Percentiles rank a stretch among this genome's conserved stretches.
These are phyloP conservation scores for Candida labiduridarum DNA, from an alignment of 1,139 yeast genomes.

Conservation along the genomic window DNA sequence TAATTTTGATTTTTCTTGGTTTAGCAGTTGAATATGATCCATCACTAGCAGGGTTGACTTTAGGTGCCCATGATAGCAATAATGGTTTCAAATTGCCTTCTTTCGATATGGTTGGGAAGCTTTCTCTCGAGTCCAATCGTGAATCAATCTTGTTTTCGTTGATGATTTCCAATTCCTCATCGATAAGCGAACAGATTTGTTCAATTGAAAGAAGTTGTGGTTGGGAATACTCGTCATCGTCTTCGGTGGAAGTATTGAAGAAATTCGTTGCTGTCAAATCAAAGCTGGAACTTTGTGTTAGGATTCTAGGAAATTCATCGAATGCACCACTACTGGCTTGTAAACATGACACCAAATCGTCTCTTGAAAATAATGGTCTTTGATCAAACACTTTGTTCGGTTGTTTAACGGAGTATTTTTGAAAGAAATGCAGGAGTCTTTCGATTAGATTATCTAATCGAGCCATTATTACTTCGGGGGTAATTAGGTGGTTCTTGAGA, in stretches of 20 bases:
- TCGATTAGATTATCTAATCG: background rate
- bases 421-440: conserved; percentile 3
- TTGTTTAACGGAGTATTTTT: background rate
- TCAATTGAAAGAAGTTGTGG: conserved; percentile 9
- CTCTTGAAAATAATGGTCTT: conserved; percentile 5
- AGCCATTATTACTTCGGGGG: background rate
- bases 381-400: background rate
- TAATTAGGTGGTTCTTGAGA: background rate
- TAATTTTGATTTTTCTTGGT: conserved; percentile 7
- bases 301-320: background rate
- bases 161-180: conserved; percentile 13
- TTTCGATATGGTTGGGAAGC: conserved; percentile 11
- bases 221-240: background rate
- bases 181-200: conserved; percentile 15
- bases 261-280: conserved; percentile 2
- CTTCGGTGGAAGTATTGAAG: background rate
- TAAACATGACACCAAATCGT: conserved; percentile 9
- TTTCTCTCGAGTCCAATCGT: conserved; percentile 7
- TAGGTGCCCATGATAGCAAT: background rate
- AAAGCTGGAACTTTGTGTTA: conserved; percentile 5
- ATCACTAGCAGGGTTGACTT: background rate
- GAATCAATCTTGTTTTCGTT: background rate
- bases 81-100: background rate
- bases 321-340: background rate
- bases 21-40: background rate